Percentiles rank a stretch among this genome's conserved stretches.
These are phyloP conservation scores for Pseudogymnoascus destructans DNA, from an alignment of 2,329 filamentous ascomycete species.

Conservation along the genomic window DNA sequence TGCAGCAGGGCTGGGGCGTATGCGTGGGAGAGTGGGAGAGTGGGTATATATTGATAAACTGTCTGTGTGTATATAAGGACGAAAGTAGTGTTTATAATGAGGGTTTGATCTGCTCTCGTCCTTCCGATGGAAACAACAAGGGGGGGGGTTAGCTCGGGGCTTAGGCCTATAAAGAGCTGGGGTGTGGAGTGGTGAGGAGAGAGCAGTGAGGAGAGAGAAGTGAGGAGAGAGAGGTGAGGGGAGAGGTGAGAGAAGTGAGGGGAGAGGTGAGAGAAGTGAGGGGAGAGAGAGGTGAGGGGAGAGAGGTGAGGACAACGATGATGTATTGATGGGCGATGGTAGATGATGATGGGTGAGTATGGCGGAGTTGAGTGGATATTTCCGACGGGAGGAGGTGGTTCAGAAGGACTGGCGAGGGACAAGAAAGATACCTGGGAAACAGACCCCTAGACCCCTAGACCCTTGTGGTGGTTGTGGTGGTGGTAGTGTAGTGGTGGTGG, in stretches of 20 bases:
- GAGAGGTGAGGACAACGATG: background rate
- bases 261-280: background rate
- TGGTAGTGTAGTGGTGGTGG: no score
- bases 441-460: background rate
- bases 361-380: background rate
- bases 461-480: background rate
- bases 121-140: background rate
- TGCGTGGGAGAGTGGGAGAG: constrained; percentile 1
- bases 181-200: background rate
- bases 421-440: background rate
- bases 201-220: background rate
- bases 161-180: background rate
- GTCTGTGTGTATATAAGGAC: background rate
- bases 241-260: background rate
- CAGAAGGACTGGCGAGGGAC: background rate
- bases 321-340: background rate
- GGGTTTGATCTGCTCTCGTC: background rate
- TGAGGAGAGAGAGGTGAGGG: background rate
- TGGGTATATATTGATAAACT: background rate
- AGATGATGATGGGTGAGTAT: background rate
- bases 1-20: background rate
- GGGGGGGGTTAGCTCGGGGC: background rate
- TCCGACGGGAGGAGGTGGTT: background rate
- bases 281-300: background rate
- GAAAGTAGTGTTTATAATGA: background rate